Base-by-base conservation (phyloP, 192 early-diverging fungal species). In the Coemansia sp. region DNA sequence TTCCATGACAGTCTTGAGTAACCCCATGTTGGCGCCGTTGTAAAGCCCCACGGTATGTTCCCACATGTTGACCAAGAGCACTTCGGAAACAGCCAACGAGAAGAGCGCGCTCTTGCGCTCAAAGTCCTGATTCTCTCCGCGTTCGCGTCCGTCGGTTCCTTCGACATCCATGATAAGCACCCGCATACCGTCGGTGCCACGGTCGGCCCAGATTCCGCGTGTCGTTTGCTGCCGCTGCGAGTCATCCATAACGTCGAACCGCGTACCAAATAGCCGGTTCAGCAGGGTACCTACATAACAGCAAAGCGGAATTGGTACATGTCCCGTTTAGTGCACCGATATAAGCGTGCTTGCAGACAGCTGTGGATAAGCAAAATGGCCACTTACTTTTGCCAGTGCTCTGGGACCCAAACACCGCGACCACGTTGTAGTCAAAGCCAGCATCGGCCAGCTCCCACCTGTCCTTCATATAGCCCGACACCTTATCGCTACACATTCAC, bases 121-220 rank as follows among this genome's bases (percentile, higher is more conserved):
- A 84, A 99, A 99, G 68, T 99, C 94, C 84, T 97, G 95, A 68
- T 99, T 92, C 81, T 99, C 97, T 58, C 97, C 96, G 49, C 96
- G 91, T 73, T 98, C 97, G 42, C 96, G 89, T 37, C 97, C 97
- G 69, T 99, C 97, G 0, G 96, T 98, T 63, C 97, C 97, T 73
- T 99, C 97, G 6, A 99, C 97, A 80, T 99, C 97, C 85, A 99
- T 87, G 28, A 99, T 92, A 16, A 99, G 80, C 25, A 96, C 86
- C 51, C 86, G 84, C 85, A 88, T 87, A 0, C 68, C 66, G 49
- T 88, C 89, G 37, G 83, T 79, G n/a, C 90, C 90, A 70, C 92
- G 91, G 68, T 88, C 89, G 29, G 91, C 90, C 97, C 97, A 99
- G 78, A 99, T 99, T 59, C 95, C 96, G 67, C 97, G 96, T 42